These are phyloP conservation scores for Senecio squalidus DNA, from an alignment of 140 eudicot species.

Conservation along the genomic window DNA sequence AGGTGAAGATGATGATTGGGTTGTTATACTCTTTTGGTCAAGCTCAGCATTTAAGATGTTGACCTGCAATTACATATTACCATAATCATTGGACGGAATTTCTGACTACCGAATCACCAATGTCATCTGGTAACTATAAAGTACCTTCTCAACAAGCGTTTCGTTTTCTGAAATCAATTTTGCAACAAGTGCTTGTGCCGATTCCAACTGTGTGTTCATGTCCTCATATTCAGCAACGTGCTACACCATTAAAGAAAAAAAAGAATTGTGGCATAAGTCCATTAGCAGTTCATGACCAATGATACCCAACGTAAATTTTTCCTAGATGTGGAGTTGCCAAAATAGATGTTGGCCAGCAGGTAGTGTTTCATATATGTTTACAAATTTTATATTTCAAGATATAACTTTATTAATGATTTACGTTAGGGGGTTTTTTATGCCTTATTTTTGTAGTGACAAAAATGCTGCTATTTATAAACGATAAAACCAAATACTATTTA, in stretches of 20 bases:
- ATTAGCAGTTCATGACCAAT: background rate
- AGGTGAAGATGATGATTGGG: constrained; percentile 21
- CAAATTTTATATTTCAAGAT: too few relatives aligned
- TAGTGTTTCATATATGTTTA: too few relatives aligned
- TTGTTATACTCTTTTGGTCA: constrained; percentile 25
- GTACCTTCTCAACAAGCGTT: constrained; percentile 69
- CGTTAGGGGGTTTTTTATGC: too few relatives aligned
- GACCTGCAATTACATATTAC: constrained; percentile 35
- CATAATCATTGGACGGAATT: constrained; percentile 5
- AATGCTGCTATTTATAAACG: too few relatives aligned
- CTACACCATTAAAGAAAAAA: constrained; percentile 33
- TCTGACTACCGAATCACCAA: background rate
- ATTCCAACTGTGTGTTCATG: constrained; percentile 42
- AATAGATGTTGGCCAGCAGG: too few relatives aligned
- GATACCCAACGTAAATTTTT: background rate
- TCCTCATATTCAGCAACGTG: constrained; percentile 29
- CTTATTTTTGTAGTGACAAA: too few relatives aligned
- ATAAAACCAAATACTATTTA: too few relatives aligned
- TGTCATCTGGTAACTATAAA: background rate
- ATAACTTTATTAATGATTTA: too few relatives aligned
- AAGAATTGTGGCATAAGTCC: background rate
- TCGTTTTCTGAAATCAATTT: constrained; percentile 61
- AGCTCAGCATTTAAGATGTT: constrained; percentile 46
- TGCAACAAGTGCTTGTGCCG: constrained; percentile 46
- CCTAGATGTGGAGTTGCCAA: background rate